Conservation (phyloP, 2,329 filamentous ascomycete genomes). For the Teratosphaeria nubilosa region DNA sequence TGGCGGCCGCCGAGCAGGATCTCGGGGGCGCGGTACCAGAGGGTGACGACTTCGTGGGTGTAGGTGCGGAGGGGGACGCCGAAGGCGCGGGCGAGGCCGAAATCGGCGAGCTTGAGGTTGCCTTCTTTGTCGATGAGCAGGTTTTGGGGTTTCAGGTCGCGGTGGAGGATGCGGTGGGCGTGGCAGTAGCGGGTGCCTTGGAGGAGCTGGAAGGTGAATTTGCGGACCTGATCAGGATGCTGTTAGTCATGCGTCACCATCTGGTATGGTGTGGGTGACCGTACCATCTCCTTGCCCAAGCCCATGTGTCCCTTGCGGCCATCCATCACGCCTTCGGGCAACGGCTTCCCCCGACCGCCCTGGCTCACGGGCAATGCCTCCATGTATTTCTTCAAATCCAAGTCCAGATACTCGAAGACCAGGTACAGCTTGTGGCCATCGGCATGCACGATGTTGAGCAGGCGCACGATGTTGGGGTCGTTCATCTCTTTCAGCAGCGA, state of each 20-base stretch:
- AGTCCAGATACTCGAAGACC: constrained; percentile 82
- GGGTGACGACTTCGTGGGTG: constrained; percentile 87
- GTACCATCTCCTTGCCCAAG: constrained; percentile 59
- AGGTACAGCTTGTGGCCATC: constrained; percentile 93
- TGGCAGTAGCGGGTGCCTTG: constrained; percentile 82
- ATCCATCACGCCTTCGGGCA: constrained; percentile 60
- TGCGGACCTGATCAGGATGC: constrained; percentile 50
- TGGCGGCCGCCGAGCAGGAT: constrained; percentile 83
- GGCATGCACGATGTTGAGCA: constrained; percentile 87
- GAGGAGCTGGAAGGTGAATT: constrained; percentile 84
- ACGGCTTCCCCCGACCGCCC: constrained; percentile 72
- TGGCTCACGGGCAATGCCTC: constrained; percentile 76
- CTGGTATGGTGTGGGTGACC: neutral
- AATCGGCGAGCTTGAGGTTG: constrained; percentile 84
- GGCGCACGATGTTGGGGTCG: constrained; percentile 77
- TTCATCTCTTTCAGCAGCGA: constrained; percentile 91
- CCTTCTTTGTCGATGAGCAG: constrained; percentile 76
- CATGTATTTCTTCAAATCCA: constrained; percentile 95
- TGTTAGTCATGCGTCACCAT: neutral
- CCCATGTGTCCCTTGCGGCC: constrained; percentile 55
- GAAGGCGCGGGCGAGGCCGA: constrained; percentile 80
- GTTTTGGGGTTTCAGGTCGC: constrained; percentile 86
- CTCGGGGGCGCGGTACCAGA: constrained; percentile 88
- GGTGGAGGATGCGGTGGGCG: constrained; percentile 75
- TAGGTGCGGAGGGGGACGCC: constrained; percentile 85